Evolutionary conservation across 2,329 filamentous ascomycete species (phyloP).

Genomic region (Rutstroemia sydowiana): DNA sequence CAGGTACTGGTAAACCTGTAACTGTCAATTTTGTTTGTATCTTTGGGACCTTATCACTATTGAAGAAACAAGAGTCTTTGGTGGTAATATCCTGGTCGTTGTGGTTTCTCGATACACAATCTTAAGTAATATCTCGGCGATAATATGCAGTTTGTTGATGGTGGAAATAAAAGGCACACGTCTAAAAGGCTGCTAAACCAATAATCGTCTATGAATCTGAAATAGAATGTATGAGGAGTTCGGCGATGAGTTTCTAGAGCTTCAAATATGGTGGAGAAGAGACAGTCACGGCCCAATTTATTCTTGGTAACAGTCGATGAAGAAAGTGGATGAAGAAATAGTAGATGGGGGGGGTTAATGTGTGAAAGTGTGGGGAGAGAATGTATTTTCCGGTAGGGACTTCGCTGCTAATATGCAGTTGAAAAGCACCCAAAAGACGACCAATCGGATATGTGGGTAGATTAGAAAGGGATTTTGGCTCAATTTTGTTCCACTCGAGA

Average conservation of each 20-base stretch:
- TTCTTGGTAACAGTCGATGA: background rate
- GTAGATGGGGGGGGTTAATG: background rate
- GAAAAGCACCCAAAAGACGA: background rate
- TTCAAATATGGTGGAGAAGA: background rate
- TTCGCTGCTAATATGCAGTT: conserved; percentile 7
- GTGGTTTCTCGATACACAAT: too few species aligned
- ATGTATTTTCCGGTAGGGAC: conserved; percentile 5
- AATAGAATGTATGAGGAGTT: background rate
- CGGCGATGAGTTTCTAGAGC: background rate
- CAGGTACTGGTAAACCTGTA: conserved; percentile 12
- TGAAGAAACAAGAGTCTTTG: too few species aligned
- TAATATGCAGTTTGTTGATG: too few species aligned
- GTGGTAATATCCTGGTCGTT: too few species aligned
- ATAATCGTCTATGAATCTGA: background rate
- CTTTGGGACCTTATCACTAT: too few species aligned
- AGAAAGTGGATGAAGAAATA: background rate
- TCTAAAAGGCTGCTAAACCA: too few species aligned
- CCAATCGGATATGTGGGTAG: background rate
- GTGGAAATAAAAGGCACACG: too few species aligned
- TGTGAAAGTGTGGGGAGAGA: conserved; percentile 8
- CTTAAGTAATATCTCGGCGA: too few species aligned
- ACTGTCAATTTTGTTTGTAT: background rate
- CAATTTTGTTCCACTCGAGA: too few species aligned
- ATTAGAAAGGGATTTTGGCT: background rate
- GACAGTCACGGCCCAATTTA: background rate